Evolutionary conservation across 352 stramenopile genomes (phyloP).

Genomic region (Aphanomyces cochlioides): DNA sequence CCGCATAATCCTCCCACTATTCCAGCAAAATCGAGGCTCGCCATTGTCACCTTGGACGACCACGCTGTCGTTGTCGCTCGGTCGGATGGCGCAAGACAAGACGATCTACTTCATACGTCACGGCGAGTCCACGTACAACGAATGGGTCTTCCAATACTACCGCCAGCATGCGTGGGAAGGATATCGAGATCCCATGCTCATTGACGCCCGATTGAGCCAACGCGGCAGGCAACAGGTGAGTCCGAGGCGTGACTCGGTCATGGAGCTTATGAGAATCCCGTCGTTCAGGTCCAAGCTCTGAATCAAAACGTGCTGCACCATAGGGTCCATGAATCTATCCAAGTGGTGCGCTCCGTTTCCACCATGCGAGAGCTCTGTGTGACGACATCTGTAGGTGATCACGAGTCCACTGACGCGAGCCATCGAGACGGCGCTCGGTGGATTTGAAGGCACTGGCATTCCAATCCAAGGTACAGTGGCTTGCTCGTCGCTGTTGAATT

Average conservation of each 20-base stretch:
- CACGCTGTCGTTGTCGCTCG: too few species aligned
- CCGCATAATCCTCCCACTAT: too few species aligned
- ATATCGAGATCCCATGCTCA: slow-evolving; percentile 79
- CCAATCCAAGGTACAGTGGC: slow-evolving; percentile 49
- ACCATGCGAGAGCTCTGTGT: background rate
- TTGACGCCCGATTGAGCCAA: slow-evolving; percentile 67
- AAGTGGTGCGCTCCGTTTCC: slow-evolving; percentile 45
- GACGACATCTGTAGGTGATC: slow-evolving; percentile 50
- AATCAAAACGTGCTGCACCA: slow-evolving; percentile 47
- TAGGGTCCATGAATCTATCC: slow-evolving; percentile 21
- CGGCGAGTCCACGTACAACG: slow-evolving; percentile 84
- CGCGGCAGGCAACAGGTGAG: slow-evolving; percentile 66
- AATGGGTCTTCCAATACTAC: slow-evolving; percentile 74
- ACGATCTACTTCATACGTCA: slow-evolving; percentile 84
- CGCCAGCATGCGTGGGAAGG: slow-evolving; percentile 81
- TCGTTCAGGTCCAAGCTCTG: slow-evolving; percentile 38
- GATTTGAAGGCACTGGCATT: slow-evolving; percentile 49
- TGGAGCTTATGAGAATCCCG: background rate
- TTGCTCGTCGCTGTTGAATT: background rate
- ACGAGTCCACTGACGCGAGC: slow-evolving; percentile 77
- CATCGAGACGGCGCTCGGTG: slow-evolving; percentile 67
- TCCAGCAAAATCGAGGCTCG: too few species aligned
- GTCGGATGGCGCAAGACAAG: slow-evolving; percentile 36
- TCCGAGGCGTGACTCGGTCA: too few species aligned
- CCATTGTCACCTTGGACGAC: too few species aligned